Conservation (phyloP, 2,329 filamentous ascomycete genomes). For the Colletotrichum sp. region DNA sequence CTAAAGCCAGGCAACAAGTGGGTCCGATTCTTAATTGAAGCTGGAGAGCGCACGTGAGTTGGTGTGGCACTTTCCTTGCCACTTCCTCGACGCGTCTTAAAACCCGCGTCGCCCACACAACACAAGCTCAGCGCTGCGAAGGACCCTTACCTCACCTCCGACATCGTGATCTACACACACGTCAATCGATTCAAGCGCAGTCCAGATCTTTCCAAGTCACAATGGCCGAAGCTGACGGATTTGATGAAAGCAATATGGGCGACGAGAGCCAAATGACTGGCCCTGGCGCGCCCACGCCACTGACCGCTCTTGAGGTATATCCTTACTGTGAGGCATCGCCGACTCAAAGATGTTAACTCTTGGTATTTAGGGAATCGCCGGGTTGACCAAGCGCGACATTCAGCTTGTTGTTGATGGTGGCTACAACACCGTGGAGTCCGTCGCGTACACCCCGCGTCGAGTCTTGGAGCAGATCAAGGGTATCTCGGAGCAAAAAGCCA, state of each 20-base stretch:
- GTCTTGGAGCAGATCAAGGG: conserved; percentile 94
- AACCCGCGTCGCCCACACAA: background rate
- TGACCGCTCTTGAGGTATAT: conserved; percentile 82
- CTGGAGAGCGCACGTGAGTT: conserved; percentile 40
- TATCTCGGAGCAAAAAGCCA: conserved; percentile 95
- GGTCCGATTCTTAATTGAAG: background rate
- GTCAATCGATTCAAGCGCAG: background rate
- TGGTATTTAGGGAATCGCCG: conserved; percentile 73
- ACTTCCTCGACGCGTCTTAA: conserved; percentile 36
- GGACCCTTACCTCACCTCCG: background rate
- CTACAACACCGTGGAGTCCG: conserved; percentile 92
- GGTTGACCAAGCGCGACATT: conserved; percentile 93
- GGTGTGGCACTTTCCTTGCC: conserved; percentile 35
- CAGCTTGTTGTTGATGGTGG: conserved; percentile 91
- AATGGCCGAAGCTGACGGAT: conserved; percentile 62
- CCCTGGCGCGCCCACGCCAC: conserved; percentile 91
- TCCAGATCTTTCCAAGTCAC: background rate
- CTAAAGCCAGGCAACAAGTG: conserved; percentile 6
- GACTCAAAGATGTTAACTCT: background rate
- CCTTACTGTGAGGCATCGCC: background rate
- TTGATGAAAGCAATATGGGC: conserved; percentile 67
- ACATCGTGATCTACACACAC: background rate
- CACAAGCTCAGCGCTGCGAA: background rate
- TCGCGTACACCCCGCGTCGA: conserved; percentile 88
- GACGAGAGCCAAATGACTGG: conserved; percentile 79